phyloP scores from a whole-genome alignment of 139 green algal genomes.

The Tetradesmus obliquus region DNA sequence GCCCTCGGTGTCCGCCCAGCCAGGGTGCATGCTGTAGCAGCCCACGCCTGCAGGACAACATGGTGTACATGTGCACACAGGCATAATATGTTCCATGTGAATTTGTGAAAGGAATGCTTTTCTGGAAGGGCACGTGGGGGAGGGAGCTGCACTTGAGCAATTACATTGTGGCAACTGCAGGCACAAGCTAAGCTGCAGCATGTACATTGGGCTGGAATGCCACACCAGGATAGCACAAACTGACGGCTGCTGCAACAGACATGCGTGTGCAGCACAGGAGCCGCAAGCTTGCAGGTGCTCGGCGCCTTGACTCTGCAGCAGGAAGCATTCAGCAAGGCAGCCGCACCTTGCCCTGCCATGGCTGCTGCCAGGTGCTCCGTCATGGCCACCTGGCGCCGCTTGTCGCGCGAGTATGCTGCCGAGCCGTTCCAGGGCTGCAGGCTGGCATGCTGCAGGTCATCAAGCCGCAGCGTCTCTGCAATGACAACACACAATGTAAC shows the following conservation, averaged over 20 bases:
- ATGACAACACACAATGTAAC: background rate
- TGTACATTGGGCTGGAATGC: background rate
- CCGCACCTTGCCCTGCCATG: constrained; percentile 46
- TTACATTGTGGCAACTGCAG: background rate
- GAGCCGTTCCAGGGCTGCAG: constrained; percentile 58
- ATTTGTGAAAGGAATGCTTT: no score
- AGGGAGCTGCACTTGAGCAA: no score
- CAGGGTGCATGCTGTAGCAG: constrained; percentile 64
- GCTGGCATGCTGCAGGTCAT: constrained; percentile 57
- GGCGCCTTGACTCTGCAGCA: no score
- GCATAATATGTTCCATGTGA: no score
- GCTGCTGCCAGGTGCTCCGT: constrained; percentile 62
- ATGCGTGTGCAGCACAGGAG: background rate
- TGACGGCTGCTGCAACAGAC: background rate
- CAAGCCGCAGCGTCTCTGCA: constrained; percentile 26
- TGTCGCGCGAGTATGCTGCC: constrained; percentile 69
- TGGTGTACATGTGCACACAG: background rate
- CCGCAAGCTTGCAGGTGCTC: background rate
- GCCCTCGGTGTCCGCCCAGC: constrained; percentile 75
- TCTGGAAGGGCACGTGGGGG: no score
- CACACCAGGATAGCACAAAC: background rate
- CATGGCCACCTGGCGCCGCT: constrained; percentile 70
- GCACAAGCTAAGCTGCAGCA: background rate
- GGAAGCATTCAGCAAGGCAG: background rate
- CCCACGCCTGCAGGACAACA: constrained; percentile 46